These are phyloP conservation scores for Typha latifolia DNA, from an alignment of 176 grass and related monocot genomes.

Conservation along the genomic window DNA sequence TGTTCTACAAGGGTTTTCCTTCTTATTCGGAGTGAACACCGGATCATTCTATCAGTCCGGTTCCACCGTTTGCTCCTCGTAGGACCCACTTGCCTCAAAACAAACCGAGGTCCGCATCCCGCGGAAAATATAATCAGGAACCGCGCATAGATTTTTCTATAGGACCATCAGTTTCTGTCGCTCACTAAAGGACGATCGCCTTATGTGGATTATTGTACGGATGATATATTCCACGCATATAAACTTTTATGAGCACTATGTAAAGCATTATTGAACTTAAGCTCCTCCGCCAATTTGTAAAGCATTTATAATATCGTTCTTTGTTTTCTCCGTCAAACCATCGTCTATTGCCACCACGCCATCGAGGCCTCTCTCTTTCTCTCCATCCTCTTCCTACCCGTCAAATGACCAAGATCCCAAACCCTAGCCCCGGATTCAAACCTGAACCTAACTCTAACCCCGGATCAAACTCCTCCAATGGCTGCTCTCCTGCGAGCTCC, in stretches of 20 bases:
- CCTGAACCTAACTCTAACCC: background rate
- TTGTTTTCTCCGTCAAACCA: too few relatives aligned
- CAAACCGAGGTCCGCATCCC: too few relatives aligned
- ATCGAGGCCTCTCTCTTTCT: background rate
- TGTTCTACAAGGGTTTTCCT: too few relatives aligned
- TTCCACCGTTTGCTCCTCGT: too few relatives aligned
- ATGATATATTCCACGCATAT: background rate
- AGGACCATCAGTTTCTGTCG: too few relatives aligned
- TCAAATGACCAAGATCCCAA: slow-evolving; percentile 13
- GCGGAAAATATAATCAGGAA: too few relatives aligned
- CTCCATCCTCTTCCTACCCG: background rate
- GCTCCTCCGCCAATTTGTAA: background rate
- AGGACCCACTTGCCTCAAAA: too few relatives aligned
- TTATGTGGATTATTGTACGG: background rate
- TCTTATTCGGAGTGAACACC: too few relatives aligned
- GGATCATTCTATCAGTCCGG: too few relatives aligned
- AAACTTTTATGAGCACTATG: background rate
- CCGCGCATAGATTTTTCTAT: too few relatives aligned
- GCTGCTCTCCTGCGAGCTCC: slow-evolving; percentile 38
- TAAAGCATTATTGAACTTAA: background rate
- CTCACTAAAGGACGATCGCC: too few relatives aligned
- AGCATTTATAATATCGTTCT: too few relatives aligned
- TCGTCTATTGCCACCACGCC: background rate
- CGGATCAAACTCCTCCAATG: slow-evolving; percentile 20
- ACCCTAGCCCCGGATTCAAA: slow-evolving; percentile 5